Evolutionary conservation across 176 grass and related monocot species (phyloP).

Genomic region (Neostapfia colusana): DNA sequence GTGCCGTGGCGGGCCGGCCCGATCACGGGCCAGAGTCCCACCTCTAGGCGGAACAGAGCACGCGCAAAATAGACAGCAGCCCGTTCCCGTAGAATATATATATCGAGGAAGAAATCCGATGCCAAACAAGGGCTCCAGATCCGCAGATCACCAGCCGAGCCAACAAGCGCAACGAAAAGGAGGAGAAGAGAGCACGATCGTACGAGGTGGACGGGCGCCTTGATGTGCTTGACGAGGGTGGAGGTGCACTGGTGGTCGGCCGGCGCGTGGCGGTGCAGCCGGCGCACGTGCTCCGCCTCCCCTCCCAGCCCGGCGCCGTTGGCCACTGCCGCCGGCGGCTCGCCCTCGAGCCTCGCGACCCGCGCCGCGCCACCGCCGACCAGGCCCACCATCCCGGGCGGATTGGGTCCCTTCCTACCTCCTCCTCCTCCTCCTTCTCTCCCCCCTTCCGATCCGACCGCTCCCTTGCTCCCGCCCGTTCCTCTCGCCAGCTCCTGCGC

Average conservation of each 20-base stretch:
- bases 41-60: neutral
- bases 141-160: conserved; percentile 8
- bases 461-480: neutral
- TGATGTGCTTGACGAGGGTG: conserved; percentile 68
- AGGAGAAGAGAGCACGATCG: neutral
- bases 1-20: no score
- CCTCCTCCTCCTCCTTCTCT: neutral
- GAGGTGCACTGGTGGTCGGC: conserved; percentile 82
- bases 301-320: conserved; percentile 4
- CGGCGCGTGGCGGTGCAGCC: conserved; percentile 64
- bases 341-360: conserved; percentile 49
- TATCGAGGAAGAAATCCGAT: no score
- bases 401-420: neutral
- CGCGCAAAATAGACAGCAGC: neutral
- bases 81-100: neutral
- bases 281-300: conserved; percentile 58
- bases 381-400: conserved; percentile 44
- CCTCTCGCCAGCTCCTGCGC: neutral
- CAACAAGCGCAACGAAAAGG: neutral
- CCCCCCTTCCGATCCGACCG: neutral
- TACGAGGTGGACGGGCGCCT: conserved; percentile 82
- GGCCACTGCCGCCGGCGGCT: neutral
- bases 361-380: conserved; percentile 22
- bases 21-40: no score
- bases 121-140: conserved; percentile 20